Percentiles rank a stretch among this genome's conserved stretches.
phyloP scores from a whole-genome alignment of 1,284 basidiomycete genomes.

The Testicularia cyperi region DNA sequence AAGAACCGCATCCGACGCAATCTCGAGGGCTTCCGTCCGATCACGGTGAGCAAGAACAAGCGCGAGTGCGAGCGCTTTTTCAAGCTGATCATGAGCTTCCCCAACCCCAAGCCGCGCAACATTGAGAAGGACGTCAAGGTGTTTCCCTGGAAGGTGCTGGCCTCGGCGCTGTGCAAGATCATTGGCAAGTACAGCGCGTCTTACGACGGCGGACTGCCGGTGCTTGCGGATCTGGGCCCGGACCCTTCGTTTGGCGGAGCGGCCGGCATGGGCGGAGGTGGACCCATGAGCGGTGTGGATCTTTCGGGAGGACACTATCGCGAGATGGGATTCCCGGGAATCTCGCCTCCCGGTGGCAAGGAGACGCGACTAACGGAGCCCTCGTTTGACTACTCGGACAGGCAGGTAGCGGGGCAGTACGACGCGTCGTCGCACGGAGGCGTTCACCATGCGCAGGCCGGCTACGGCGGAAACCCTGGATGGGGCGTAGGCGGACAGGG shows the following conservation, averaged over 20 bases:
- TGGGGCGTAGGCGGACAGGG: conserved; percentile 17
- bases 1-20: conserved; percentile 94
- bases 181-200: conserved; percentile 75
- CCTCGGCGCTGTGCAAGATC: conserved; percentile 83
- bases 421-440: conserved; percentile 9
- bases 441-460: conserved; percentile 9
- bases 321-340: conserved; percentile 14
- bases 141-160: conserved; percentile 84
- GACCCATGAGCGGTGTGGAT: conserved; percentile 23
- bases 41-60: conserved; percentile 85
- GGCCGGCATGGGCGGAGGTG: conserved; percentile 2
- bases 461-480: conserved; percentile 1
- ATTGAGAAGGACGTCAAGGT: conserved; percentile 98
- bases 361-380: conserved; percentile 12
- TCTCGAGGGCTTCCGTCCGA: conserved; percentile 85
- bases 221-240: conserved; percentile 19
- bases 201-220: conserved; percentile 27
- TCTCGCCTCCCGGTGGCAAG: conserved; percentile 18
- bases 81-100: conserved; percentile 91
- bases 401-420: too few relatives aligned
- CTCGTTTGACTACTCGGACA: conserved; percentile 31
- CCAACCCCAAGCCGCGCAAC: conserved; percentile 87
- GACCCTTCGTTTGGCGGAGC: conserved; percentile 12
- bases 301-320: conserved; percentile 32
- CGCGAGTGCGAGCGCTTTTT: conserved; percentile 79